phyloP scores from a whole-genome alignment of 2,329 filamentous ascomycete genomes.

The Chaetomiaceae sp. region DNA sequence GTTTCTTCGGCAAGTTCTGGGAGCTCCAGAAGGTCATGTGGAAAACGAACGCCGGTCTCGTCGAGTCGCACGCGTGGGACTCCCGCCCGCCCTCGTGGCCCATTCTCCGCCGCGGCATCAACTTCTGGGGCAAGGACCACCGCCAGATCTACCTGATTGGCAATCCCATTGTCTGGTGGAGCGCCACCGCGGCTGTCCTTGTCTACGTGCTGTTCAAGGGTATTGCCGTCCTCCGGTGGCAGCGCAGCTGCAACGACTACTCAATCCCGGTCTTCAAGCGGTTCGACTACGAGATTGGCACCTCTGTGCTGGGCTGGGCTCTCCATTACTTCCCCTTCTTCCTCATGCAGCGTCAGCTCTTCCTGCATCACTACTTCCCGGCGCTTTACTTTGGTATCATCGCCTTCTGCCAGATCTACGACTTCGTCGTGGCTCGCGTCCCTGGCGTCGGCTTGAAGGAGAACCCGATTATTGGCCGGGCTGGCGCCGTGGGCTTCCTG shows the following conservation, averaged over 20 bases:
- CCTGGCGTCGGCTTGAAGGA: slow-evolving; percentile 60
- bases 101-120: slow-evolving; percentile 86
- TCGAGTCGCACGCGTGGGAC: slow-evolving; percentile 97
- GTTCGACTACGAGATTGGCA: slow-evolving; percentile 95
- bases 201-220: slow-evolving; percentile 81
- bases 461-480: slow-evolving; percentile 66
- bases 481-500: slow-evolving; percentile 68
- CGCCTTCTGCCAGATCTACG: slow-evolving; percentile 80
- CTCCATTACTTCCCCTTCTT: slow-evolving; percentile 99
- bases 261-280: slow-evolving; percentile 77
- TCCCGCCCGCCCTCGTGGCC: slow-evolving; percentile 93
- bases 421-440: slow-evolving; percentile 74
- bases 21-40: slow-evolving; percentile 98
- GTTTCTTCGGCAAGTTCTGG: slow-evolving; percentile 97
- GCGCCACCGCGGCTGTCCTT: slow-evolving; percentile 68
- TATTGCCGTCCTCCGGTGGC: slow-evolving; percentile 83
- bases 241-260: slow-evolving; percentile 88
- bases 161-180: slow-evolving; percentile 94
- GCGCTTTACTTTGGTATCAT: slow-evolving; percentile 94
- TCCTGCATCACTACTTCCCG: slow-evolving; percentile 97
- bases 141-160: slow-evolving; percentile 95
- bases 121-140: slow-evolving; percentile 95
- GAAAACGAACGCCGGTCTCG: slow-evolving; percentile 92
- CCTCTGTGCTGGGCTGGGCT: slow-evolving; percentile 85
- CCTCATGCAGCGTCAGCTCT: slow-evolving; percentile 95